phyloP scores from a whole-genome alignment of 2,329 filamentous ascomycete species.

The Penicillium capsulatum region DNA sequence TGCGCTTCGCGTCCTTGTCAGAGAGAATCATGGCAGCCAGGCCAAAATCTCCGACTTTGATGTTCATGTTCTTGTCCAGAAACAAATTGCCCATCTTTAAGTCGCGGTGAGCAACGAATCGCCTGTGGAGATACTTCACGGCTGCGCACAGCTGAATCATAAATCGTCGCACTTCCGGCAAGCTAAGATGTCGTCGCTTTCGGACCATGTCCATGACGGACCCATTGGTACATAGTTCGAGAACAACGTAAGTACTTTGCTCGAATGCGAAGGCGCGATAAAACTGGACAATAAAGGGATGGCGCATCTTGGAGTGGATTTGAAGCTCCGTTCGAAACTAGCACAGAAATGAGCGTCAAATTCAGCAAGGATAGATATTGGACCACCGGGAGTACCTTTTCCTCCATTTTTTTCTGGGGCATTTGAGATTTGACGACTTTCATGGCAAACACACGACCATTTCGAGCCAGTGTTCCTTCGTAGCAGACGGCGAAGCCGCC shows the following conservation, averaged over 20 bases:
- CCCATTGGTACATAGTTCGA: conserved; percentile 92
- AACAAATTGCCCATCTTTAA: conserved; percentile 99
- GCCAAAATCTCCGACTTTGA: conserved; percentile 97
- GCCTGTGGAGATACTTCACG: conserved; percentile 95
- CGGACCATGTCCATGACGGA: conserved; percentile 98
- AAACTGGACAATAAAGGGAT: conserved; percentile 94
- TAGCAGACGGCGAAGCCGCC: conserved; percentile 51
- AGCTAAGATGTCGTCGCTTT: conserved; percentile 80
- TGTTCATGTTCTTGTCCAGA: conserved; percentile 88
- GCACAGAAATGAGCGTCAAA: not conserved
- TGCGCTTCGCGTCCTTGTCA: conserved; percentile 77
- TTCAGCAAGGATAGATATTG: conserved; percentile 6
- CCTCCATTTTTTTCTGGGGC: conserved; percentile 50
- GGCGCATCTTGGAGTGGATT: conserved; percentile 96
- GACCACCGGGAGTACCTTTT: conserved; percentile 39
- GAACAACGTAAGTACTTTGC: conserved; percentile 83
- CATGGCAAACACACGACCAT: conserved; percentile 46
- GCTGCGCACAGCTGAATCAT: conserved; percentile 92
- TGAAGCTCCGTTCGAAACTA: conserved; percentile 79
- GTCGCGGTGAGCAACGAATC: conserved; percentile 94
- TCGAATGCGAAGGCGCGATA: conserved; percentile 88
- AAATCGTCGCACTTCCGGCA: conserved; percentile 91
- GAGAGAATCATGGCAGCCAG: conserved; percentile 87
- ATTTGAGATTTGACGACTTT: conserved; percentile 51
- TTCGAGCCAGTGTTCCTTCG: conserved; percentile 43